Base-by-base conservation (phyloP, 2,329 filamentous ascomycete genomes). In the Stemphylium vesicarium region DNA sequence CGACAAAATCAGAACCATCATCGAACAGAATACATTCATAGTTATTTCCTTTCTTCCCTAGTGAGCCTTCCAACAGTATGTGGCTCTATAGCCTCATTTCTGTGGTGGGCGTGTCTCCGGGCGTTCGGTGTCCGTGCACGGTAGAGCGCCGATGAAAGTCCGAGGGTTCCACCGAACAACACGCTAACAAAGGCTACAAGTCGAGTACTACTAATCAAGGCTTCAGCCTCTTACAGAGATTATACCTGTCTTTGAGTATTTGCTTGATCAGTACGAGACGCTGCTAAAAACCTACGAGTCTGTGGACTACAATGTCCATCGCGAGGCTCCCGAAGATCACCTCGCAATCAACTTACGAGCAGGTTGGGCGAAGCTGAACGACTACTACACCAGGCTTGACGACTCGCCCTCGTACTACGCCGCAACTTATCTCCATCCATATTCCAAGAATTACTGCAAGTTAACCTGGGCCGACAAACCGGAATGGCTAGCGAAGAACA, bases 321-420 rank as follows among this genome's bases (percentile, higher is more conserved):
- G n/a, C 20, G n/a, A 38, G 11, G 36, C 36, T 18, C 36, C n/a
- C 6, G 16, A 38, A 38, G 36, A 38, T 20, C n/a, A 38, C 36
- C 36, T 38, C 16, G 36, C 36, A 15, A 38, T 38, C 36, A 38
- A 38, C 43, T 16, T 50, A 13, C 32, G 24, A 5, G 43, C 46
- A 2, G 56, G 32, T 4, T 56, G 18, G 46, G 16, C 10, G 10
- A 59, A 49, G 26, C 32, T 41, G 20, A 38, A 37, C 9, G 22
- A 51, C 1, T 56, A 59, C 47, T 56, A 51, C 32, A 16, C 2
- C 12, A 56, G 44, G 40, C 42, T 52, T 4, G 22, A 51, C 9
- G 9, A 22, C n/a, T 55, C 32, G 1, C 46, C 38, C 13, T 5
- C 38, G 1, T 58, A 58, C 35, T 56, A 58, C 3, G 37, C 45